Base-by-base conservation (phyloP, 345 rosid species). In the Ricinus communis region DNA sequence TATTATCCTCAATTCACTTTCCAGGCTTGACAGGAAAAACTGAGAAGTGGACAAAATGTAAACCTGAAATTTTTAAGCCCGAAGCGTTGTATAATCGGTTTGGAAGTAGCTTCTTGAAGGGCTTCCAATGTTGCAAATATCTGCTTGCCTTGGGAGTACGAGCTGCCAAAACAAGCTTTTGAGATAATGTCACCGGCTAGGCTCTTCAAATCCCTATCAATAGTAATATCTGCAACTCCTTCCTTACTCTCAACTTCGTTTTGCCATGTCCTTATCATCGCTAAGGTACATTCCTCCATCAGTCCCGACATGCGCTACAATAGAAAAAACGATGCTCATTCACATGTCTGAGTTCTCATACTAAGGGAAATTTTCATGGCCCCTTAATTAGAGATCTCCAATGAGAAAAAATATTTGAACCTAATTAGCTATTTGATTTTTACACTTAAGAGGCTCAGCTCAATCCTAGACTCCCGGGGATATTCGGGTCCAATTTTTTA, bases 161-260 rank as follows among this genome's bases (percentile, higher is more conserved):
- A 69, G 51, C 74, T 76, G 18, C 85, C 81, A 55, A 76, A 79
- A 71, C 78, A 79, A n/a, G 79, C 81, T 62, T 31, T 73, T 0
- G 82, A 76, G 52, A 79, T 73, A 5, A 79, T 61, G 70, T 79
- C 71, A 4, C 66, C 76, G 0, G 82, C 66, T 8, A 79, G 25
- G 31, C 58, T 54, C 38, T 62, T 73, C 71, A 82, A 45, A 61
- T 79, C 81, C 10, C 66, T 50, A 40, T 72, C 79, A 31, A 77
- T 47, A 5, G 8, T 46, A 0, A 81, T 46, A 19, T 81, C 84
- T 12, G 57, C 75, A 49, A 16, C 74, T 14, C 77, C 81, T 18
- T 64, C 74, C 0, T 52, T 1, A 4, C 24, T 72, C 27, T 68
- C 77, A 10, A 72, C 45, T 47, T 0, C 27, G 12, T 56, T 31